Conservation (phyloP, 139 green algal species). For the Chlamydomonas incerta region DNA sequence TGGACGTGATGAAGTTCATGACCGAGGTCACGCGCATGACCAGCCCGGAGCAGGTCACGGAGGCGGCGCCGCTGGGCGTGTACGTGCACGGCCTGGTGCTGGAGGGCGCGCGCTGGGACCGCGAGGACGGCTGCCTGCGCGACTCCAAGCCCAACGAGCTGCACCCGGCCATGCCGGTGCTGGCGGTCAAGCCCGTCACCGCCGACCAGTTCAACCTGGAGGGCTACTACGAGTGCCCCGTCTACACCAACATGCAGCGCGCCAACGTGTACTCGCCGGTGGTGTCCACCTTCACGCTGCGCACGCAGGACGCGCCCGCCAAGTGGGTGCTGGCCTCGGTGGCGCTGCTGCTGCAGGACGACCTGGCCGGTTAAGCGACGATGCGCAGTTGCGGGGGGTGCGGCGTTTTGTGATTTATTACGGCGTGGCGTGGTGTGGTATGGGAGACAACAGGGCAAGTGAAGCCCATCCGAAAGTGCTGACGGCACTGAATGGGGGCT, state of each 20-base stretch:
- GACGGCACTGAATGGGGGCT: no score
- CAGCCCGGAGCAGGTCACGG: slow-evolving; percentile 64
- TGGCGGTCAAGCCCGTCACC: slow-evolving; percentile 80
- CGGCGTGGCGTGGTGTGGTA: no score
- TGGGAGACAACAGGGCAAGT: no score
- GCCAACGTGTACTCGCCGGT: slow-evolving; percentile 90
- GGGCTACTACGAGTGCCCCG: slow-evolving; percentile 84
- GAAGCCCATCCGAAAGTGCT: no score
- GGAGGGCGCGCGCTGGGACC: slow-evolving; percentile 89
- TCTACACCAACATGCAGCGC: slow-evolving; percentile 94
- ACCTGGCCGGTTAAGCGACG: slow-evolving; percentile 62
- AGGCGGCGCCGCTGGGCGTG: slow-evolving; percentile 72
- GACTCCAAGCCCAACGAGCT: slow-evolving; percentile 87
- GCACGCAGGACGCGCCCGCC: slow-evolving; percentile 69
- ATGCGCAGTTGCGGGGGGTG: no score
- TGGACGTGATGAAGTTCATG: slow-evolving; percentile 91
- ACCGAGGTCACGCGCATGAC: slow-evolving; percentile 73
- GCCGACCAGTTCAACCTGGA: slow-evolving; percentile 76
- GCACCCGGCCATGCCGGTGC: slow-evolving; percentile 83
- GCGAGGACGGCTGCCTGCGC: slow-evolving; percentile 75
- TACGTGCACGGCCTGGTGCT: slow-evolving; percentile 86
- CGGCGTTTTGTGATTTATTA: no score
- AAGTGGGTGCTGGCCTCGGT: slow-evolving; percentile 88
- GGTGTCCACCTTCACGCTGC: slow-evolving; percentile 85
- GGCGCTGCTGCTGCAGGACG: slow-evolving; percentile 88